Base-by-base conservation (phyloP, 192 early-diverging fungal genomes). In the Podila verticillata region DNA sequence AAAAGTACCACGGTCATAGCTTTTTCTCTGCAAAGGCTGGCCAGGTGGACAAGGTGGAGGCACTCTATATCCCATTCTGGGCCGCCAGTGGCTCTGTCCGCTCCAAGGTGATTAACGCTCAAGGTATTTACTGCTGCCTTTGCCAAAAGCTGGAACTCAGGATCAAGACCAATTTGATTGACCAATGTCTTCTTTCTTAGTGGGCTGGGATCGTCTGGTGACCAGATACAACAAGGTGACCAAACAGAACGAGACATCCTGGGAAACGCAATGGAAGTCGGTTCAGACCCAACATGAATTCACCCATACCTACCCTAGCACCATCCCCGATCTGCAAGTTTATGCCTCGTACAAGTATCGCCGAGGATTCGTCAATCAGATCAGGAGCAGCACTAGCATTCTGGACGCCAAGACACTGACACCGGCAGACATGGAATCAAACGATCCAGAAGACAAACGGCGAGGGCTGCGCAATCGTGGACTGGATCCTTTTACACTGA, bases 11-110 rank as follows among this genome's bases (percentile, higher is more conserved):
- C 58, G 87, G 87, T 3, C 81, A 85, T n/a, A 84, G 84, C 61
- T 88, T 88, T 70, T 88, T 88, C 29, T 86, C 87, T 3, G 69
- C 74, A 35, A 83, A 82, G 19, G 51, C 81, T 32, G 69, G 49
- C 24, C 73, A 73, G 17, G 75, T 81, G 0, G 63, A 77, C 10
- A 74, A 81, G 19, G 78, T 84, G 22, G 82, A 85, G 35, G 83
- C 86, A 61, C 70, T 82, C 10, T 88, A 84, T 54, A 62, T 88
- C 48, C 87, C 87, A 3, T 88, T 86, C 63, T 88, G 87, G 87
- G 84, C 83, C 7, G 85, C 79, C 6, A 84, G 85, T 26, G 83
- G 82, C n/a, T 82, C 68, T 54, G 80, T 88, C 19, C 63, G 61
- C 26, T 74, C 83, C 26, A 72, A 77, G 24, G 73, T 88, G 24